phyloP scores from a whole-genome alignment of 1,284 basidiomycete species.

The Golubevia sp. region DNA sequence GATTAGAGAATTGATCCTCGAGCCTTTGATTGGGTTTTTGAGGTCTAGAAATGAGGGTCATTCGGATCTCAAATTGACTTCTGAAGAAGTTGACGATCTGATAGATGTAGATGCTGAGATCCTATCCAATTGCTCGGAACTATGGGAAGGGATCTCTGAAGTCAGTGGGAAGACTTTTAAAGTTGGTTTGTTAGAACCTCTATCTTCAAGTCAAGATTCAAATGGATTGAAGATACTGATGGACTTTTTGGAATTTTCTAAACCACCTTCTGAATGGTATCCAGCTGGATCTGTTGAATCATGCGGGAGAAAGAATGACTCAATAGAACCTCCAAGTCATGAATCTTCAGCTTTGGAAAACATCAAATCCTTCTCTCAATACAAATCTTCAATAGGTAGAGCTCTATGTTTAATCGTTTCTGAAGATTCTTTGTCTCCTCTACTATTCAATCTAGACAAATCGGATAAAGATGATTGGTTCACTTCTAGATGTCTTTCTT shows the following conservation, averaged over 20 bases:
- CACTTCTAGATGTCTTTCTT: constrained; percentile 29
- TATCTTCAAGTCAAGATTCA: not conserved
- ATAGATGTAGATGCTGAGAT: too few relatives aligned
- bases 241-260: constrained; percentile 23
- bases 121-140: too few relatives aligned
- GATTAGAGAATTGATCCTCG: too few relatives aligned
- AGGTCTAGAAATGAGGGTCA: too few relatives aligned
- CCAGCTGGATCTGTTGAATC: constrained; percentile 1
- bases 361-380: constrained; percentile 21
- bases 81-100: too few relatives aligned
- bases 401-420: constrained; percentile 38
- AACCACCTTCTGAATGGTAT: constrained; percentile 17
- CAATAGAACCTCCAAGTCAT: not conserved
- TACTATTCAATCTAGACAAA: constrained; percentile 20
- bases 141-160: too few relatives aligned
- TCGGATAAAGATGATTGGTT: constrained; percentile 14
- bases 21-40: too few relatives aligned
- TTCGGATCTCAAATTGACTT: too few relatives aligned
- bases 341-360: constrained; percentile 13
- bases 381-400: constrained; percentile 26
- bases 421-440: constrained; percentile 45
- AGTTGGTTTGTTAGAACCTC: not conserved
- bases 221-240: constrained; percentile 19
- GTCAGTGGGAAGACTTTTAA: too few relatives aligned
- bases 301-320: not conserved